Conservation (phyloP, 83 land plant genomes). For the Picea abies region DNA sequence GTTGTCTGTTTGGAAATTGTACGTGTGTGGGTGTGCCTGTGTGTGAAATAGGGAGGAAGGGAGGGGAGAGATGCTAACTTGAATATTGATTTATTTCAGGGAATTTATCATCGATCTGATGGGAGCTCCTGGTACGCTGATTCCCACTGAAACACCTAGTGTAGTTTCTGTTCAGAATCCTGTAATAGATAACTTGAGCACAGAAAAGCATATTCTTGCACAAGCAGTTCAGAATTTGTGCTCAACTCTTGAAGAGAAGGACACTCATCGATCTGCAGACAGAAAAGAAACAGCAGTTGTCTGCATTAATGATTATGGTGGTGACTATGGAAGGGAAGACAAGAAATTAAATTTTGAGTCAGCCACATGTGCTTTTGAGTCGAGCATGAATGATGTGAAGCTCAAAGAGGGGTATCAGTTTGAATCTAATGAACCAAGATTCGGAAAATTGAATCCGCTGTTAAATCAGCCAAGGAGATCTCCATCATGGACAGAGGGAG, state of each 20-base stretch:
- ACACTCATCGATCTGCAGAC: background rate
- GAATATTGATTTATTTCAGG: constrained; percentile 36
- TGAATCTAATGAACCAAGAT: constrained; percentile 27
- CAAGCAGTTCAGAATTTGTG: constrained; percentile 25
- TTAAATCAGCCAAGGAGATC: constrained; percentile 11
- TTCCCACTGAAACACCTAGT: constrained; percentile 76
- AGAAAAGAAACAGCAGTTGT: background rate
- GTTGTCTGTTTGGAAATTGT: background rate
- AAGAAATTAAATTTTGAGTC: constrained; percentile 16
- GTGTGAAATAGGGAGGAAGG: background rate
- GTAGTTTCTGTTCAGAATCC: constrained; percentile 31
- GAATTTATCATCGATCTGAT: constrained; percentile 87
- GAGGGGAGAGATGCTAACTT: constrained; percentile 5
- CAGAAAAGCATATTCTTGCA: constrained; percentile 16
- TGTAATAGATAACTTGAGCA: constrained; percentile 22
- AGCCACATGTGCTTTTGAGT: constrained; percentile 7
- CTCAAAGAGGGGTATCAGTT: constrained; percentile 17
- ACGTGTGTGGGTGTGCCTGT: background rate
- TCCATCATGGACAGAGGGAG: constrained; percentile 30
- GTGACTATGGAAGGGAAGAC: constrained; percentile 1
- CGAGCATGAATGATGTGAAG: background rate
- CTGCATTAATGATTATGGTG: background rate
- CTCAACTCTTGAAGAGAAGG: constrained; percentile 25
- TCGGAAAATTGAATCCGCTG: constrained; percentile 31
- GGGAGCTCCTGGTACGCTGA: constrained; percentile 88